Conservation (phyloP, 208 protist species). For the Acanthamoeba culbertsoni region DNA sequence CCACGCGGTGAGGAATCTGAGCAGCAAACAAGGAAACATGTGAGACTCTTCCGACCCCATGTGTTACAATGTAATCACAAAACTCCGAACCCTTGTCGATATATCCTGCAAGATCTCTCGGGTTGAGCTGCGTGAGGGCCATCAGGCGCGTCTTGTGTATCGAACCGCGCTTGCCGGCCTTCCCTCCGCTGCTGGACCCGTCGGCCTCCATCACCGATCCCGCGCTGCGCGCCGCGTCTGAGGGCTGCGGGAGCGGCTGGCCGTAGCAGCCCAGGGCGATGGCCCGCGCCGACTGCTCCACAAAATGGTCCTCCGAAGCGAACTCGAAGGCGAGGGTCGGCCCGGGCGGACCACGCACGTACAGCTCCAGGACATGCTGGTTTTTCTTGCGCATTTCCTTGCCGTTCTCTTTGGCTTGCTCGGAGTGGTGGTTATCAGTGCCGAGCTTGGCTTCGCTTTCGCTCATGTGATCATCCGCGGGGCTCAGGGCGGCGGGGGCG, state of each 20-base stretch:
- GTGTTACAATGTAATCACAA: not conserved
- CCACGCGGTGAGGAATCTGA: not conserved
- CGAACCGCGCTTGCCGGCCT: not conserved
- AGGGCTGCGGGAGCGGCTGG: not conserved
- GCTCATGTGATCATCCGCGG: too few relatives aligned
- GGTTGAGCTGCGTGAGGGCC: not conserved
- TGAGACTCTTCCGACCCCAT: too few relatives aligned
- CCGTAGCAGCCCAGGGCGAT: not conserved
- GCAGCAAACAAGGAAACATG: not conserved
- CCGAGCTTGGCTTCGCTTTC: not conserved
- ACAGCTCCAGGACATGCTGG: not conserved
- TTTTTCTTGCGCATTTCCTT: not conserved
- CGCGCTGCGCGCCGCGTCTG: not conserved
- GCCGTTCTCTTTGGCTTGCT: not conserved
- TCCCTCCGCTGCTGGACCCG: not conserved
- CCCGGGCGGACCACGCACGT: not conserved
- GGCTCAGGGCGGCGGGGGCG: too few relatives aligned
- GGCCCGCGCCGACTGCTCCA: slow-evolving; percentile 25
- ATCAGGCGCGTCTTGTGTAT: not conserved
- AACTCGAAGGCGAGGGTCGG: slow-evolving; percentile 41
- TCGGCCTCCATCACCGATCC: not conserved
- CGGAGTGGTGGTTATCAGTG: too few relatives aligned
- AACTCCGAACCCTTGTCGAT: not conserved
- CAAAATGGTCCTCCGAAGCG: not conserved
- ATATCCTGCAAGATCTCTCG: not conserved